Conservation (phyloP, 306 rosid species). For the Cicer cuneatum region DNA sequence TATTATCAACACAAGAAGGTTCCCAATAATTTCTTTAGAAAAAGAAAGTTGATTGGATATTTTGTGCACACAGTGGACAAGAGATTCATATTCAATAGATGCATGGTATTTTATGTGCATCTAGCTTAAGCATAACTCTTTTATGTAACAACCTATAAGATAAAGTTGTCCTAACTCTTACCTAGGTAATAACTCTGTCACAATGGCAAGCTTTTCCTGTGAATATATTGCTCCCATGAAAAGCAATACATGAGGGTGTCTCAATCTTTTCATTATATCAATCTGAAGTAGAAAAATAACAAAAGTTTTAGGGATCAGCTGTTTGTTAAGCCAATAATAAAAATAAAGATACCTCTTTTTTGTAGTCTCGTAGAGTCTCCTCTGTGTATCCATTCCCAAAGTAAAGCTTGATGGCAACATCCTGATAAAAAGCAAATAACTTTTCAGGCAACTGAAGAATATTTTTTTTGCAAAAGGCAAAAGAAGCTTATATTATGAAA, state of each 20-base stretch:
- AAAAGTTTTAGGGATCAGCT: constrained; percentile 36
- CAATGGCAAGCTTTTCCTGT: constrained; percentile 69
- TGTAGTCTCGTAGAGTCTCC: constrained; percentile 58
- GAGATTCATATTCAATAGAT: constrained; percentile 25
- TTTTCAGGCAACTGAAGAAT: constrained; percentile 37
- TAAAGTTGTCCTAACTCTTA: constrained; percentile 43
- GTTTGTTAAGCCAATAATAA: constrained; percentile 35
- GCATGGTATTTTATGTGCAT: constrained; percentile 23
- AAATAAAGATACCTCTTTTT: constrained; percentile 61
- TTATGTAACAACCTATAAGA: constrained; percentile 31
- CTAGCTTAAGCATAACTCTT: constrained; percentile 33
- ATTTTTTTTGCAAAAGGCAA: too few species aligned
- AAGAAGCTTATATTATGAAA: too few species aligned
- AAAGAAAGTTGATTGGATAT: constrained; percentile 7
- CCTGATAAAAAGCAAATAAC: constrained; percentile 49
- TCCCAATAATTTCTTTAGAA: constrained; percentile 8
- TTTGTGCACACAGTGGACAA: constrained; percentile 12
- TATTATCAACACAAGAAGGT: constrained; percentile 33
- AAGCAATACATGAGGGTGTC: constrained; percentile 85
- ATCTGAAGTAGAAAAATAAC: constrained; percentile 51
- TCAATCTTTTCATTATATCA: constrained; percentile 82
- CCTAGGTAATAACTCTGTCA: constrained; percentile 83
- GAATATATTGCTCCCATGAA: constrained; percentile 87
- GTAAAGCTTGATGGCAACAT: constrained; percentile 78
- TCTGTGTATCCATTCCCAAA: constrained; percentile 58